Evolutionary conservation across 768 basidiomycete genomes (phyloP), one percentile per base, ranked within the genome.

Genomic region (Pisolithus albus): DNA sequence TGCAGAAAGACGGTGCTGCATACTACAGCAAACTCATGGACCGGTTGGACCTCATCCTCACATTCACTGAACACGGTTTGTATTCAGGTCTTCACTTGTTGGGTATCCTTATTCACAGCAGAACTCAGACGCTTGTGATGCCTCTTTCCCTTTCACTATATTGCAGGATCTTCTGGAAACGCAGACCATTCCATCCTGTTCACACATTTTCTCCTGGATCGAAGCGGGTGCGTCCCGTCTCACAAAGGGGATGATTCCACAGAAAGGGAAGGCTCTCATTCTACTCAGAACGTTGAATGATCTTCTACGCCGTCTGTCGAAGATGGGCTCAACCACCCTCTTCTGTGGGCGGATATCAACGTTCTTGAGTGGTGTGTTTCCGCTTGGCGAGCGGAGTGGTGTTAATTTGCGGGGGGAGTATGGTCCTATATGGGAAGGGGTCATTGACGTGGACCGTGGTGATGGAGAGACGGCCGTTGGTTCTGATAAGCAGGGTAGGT

Each of bases 341-440:
- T 91, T 96, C 67, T 90, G 88, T 59, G 93, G 92, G 5, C 80
- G 91, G 1, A 94, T 96, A 62, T 73, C 92, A 64, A 86, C 86
- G 1, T 93, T 94, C 66, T 70, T 95, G 46, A 88, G 86, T 53
- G 81, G 80, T 2, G 88, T 91, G 2, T 95, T 92, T 63, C 88
- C 90, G 6, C 68, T 96, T 8, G 88, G 88, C 2, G 92, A 95
- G 66, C 73, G 91, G 46, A 92, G 90, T 64, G 91, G 92, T 30
- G 92, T 95, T 32, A 96, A 96, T 66, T 68, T 95, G 56, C 75
- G 92, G 30, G 92, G 92, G 52, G 88, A 94, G 69, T 91, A 86
- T 64, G 83, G 90, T 0, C 82, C 88, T 9, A 70, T 74, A 21
- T 89, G 88, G 88, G 84, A 89, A 53, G 80, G 82, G 13, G 80